Base-by-base conservation (phyloP, 2,329 filamentous ascomycete genomes). In the Diplodia seriata region DNA sequence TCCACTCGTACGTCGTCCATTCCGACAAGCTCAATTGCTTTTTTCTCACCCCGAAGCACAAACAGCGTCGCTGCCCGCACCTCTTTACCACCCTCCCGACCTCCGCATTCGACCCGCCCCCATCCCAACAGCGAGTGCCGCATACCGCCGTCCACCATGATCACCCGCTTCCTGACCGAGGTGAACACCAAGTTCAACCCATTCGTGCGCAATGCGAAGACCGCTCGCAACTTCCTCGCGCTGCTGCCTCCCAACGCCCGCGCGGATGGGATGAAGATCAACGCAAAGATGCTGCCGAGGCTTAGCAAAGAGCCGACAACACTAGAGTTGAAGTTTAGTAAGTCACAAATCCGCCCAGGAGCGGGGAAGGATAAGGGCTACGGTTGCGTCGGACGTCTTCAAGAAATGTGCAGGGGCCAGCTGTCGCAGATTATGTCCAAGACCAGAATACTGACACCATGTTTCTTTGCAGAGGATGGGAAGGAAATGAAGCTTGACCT, bases 121-220 rank as follows among this genome's bases (percentile, higher is more conserved):
- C 64, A 31, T 26, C 18, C 29, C 40, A 26, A 26, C 54, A 31
- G 51, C 36, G 40, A 29, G 23, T 31, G 14, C 49, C 53, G 55
- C 65, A 61, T 2, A 43, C 50, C 70, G 51, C 38, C 73, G 80
- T 69, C 74, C 77, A 78, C 76, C 74, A 95, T 95, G 92, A 92
- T 95, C 70, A 94, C 91, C 69, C 89, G 90, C 77, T 95, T 92
- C 83, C 87, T 96, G 79, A 94, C 93, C 78, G 88, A 93, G 78
- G 89, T 98, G 74, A 89, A 86, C 75, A 90, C 93, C 72, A 89
- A 88, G 78, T 97, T 98, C 88, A 97, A 97, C 81, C 94, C 95
- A 49, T 98, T 98, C 86, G 91, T 89, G 33, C 81, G 86, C 29
- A 85, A 86, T 77, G 89, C 92, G 70, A 93, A 93, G 76, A 90